phyloP scores from a whole-genome alignment of 805 yeast species.

The Phaffomyces antillensis region DNA sequence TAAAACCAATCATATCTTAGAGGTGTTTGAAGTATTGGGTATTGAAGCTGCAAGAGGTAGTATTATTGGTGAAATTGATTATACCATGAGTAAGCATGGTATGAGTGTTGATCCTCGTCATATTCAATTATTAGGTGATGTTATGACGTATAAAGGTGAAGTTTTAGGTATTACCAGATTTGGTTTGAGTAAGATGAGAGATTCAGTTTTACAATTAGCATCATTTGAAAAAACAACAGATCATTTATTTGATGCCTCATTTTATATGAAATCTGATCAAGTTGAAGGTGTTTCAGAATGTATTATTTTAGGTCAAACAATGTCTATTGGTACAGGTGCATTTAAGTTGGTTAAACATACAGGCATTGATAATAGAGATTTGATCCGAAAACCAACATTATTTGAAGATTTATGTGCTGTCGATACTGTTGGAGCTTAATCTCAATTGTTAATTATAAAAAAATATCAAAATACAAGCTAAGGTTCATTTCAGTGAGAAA shows the following conservation, averaged over 20 bases:
- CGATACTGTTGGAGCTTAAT: neutral
- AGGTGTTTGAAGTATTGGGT: conserved; percentile 83
- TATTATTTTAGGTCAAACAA: conserved; percentile 94
- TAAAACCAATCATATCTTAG: conserved; percentile 85
- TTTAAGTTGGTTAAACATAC: conserved; percentile 73
- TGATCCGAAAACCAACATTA: conserved; percentile 37
- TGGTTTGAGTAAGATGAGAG: conserved; percentile 97
- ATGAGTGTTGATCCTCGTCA: conserved; percentile 99
- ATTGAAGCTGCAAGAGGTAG: conserved; percentile 96
- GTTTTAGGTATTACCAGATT: conserved; percentile 96
- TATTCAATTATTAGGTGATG: conserved; percentile 94
- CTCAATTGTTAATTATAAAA: no score
- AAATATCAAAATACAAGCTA: no score
- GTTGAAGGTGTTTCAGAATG: conserved; percentile 98
- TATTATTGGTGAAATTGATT: conserved; percentile 89
- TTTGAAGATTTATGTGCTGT: conserved; percentile 35
- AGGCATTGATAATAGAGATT: conserved; percentile 34
- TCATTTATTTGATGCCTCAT: conserved; percentile 96
- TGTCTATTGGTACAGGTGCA: conserved; percentile 96
- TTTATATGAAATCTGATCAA: conserved; percentile 91
- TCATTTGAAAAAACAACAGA: conserved; percentile 98
- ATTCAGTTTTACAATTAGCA: conserved; percentile 92
- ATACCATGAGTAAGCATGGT: conserved; percentile 98
- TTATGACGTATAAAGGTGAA: conserved; percentile 98
- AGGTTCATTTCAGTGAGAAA: no score